Percentiles rank a stretch among this genome's conserved stretches.
phyloP scores from a whole-genome alignment of 163 green algal species.

The Smithsoniella earleae region DNA sequence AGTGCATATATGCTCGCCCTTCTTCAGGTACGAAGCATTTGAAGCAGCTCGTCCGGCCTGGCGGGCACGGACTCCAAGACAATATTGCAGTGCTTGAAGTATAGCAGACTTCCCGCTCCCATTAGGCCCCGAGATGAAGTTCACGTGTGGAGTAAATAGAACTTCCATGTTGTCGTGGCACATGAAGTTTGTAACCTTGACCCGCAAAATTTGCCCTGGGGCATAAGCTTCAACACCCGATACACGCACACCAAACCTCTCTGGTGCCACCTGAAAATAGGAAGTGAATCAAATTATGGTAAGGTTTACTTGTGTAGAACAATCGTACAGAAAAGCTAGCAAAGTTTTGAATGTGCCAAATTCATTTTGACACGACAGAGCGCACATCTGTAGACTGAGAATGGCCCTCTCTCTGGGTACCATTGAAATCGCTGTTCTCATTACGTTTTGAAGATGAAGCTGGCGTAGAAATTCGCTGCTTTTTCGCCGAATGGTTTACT shows the following conservation, averaged over 20 bases:
- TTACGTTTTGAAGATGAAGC: too few relatives aligned
- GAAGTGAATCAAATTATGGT: too few relatives aligned
- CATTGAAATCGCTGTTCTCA: too few relatives aligned
- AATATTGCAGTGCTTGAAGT: conserved; percentile 76
- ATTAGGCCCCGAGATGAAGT: conserved; percentile 83
- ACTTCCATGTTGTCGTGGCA: conserved; percentile 73
- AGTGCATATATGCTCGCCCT: conserved; percentile 29
- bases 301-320: too few relatives aligned
- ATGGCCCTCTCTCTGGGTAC: too few relatives aligned
- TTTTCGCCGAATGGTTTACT: too few relatives aligned
- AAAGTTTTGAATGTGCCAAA: too few relatives aligned
- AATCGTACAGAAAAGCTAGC: too few relatives aligned
- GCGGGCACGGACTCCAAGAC: conserved; percentile 59
- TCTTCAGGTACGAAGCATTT: conserved; percentile 41
- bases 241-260: background rate
- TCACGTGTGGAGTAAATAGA: conserved; percentile 74
- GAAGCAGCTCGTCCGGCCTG: conserved; percentile 50
- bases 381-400: too few relatives aligned
- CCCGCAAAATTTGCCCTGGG: conserved; percentile 52
- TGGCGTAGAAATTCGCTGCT: too few relatives aligned
- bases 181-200: conserved; percentile 80
- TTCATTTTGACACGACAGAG: too few relatives aligned
- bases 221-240: background rate
- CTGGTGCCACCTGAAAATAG: background rate
- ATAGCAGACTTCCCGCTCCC: conserved; percentile 83